These are phyloP conservation scores for Cyclotella atomus DNA, from an alignment of 108 stramenopile genomes.

Conservation along the genomic window DNA sequence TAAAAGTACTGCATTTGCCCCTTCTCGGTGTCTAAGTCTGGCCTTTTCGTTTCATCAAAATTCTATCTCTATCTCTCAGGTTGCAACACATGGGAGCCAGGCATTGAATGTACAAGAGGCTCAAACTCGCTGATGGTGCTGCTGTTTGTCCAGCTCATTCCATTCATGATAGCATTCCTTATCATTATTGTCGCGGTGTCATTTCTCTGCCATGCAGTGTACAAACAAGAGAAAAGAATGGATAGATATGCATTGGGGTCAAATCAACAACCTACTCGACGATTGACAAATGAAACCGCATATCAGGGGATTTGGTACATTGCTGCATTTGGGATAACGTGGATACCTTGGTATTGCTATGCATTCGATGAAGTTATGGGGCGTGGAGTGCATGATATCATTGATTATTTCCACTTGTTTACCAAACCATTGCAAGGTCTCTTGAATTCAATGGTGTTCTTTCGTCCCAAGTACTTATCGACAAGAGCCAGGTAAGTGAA, in stretches of 20 bases:
- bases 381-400: neutral
- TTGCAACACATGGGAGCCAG: no score
- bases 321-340: slow-evolving; percentile 13
- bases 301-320: slow-evolving; percentile 24
- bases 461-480: slow-evolving; percentile 22
- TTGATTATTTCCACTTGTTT: slow-evolving; percentile 10
- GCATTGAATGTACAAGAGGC: slow-evolving; percentile 22
- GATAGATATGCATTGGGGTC: slow-evolving; percentile 13
- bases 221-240: slow-evolving; percentile 25
- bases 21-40: no score
- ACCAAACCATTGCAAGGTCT: slow-evolving; percentile 24
- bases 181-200: slow-evolving; percentile 12
- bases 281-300: slow-evolving; percentile 8
- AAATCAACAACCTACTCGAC: neutral
- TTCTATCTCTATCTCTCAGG: no score
- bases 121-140: neutral
- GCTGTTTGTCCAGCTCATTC: slow-evolving; percentile 10
- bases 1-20: no score
- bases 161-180: neutral
- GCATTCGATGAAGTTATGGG: neutral
- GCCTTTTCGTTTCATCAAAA: no score
- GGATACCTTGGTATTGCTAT: slow-evolving; percentile 26
- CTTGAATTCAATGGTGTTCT: slow-evolving; percentile 24
- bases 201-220: slow-evolving; percentile 18
- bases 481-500: slow-evolving; percentile 2